Percentiles rank a stretch among this genome's conserved stretches.
Evolutionary conservation across 495 filamentous ascomycete species (phyloP).

Genomic region (Parmelia sp.): DNA sequence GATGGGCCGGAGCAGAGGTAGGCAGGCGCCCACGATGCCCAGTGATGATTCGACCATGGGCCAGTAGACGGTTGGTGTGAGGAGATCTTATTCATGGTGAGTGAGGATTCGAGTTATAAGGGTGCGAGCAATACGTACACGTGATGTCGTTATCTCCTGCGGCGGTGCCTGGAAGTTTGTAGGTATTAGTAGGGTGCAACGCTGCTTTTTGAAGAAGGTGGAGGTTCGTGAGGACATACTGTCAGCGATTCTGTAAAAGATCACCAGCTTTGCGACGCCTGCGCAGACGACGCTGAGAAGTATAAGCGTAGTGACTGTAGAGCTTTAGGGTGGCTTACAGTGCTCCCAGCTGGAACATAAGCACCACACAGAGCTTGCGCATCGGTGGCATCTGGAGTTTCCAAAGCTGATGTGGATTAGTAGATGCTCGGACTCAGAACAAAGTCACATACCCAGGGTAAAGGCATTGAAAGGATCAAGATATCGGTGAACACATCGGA

Average conservation of each 20-base stretch:
- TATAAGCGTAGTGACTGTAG: not conserved
- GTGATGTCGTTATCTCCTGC: not conserved
- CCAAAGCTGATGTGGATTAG: constrained; percentile 4
- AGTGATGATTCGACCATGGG: too few species aligned
- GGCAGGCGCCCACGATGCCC: constrained; percentile 17
- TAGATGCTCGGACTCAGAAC: not conserved
- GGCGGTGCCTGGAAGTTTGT: not conserved
- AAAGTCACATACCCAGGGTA: not conserved
- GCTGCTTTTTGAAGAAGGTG: not conserved
- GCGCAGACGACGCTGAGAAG: constrained; percentile 4
- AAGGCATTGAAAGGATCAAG: constrained; percentile 10
- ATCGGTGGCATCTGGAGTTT: constrained; percentile 6
- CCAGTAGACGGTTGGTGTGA: constrained; percentile 13
- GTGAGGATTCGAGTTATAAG: not conserved
- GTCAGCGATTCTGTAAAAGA: constrained; percentile 5
- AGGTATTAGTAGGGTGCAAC: not conserved
- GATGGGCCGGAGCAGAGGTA: constrained; percentile 8
- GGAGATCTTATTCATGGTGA: not conserved
- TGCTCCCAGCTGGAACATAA: constrained; percentile 6
- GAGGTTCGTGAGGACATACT: not conserved
- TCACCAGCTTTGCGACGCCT: constrained; percentile 5
- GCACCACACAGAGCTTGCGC: constrained; percentile 6
- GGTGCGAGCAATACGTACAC: not conserved
- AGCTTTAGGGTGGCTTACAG: not conserved
- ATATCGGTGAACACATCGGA: constrained; percentile 14